Evolutionary conservation across 2,329 filamentous ascomycete genomes (phyloP), one percentile per base, ranked within the genome.

Genomic region (Hawksworthiomyces lignivorus): DNA sequence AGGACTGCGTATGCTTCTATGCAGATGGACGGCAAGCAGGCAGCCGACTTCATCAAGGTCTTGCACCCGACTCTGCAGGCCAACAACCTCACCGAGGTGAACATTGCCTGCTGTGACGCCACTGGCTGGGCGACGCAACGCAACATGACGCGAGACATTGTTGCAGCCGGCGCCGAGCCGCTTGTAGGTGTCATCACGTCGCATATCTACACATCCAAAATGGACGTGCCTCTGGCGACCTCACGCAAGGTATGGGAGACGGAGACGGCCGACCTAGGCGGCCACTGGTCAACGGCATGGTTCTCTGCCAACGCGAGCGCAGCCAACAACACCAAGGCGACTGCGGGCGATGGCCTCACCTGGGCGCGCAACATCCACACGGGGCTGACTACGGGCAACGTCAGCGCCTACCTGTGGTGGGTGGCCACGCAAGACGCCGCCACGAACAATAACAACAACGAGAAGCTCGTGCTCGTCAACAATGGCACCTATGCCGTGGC

Each of bases 341-440:
- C 57, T 3, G 45, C 52, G 3, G 61, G 62, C 20, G 68, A 74
- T 43, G 69, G 68, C 6, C 59, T 70, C 49, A 67, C 63, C 4
- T 71, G 67, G 67, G 67, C 68, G 4, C 63, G 64, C 42, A 63
- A 64, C 41, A 64, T 73, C 30, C 62, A 64, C 45, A 61, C 61
- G 18, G 63, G 59, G 5, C 52, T 73, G 35, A 60, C 66, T 4
- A 59, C 65, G 36, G 59, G 60, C 5, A 65, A 67, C 47, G 56
- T 67, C 20, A 64, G 58, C 17, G 69, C 60, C 1, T 71, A 68
- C 47, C 55, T 75, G 27, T 74, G 70, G 56, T 74, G 69, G 55
- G 42, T 48, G 17, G 42, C 34, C 31, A 46, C 45, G 24, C 46
- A 54, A 41, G 52, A 52, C 43, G 28, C 31, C 30, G 43, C 28